Evolutionary conservation across 805 yeast species (phyloP).

Genomic region (Metahyphopichia silvanorum): DNA sequence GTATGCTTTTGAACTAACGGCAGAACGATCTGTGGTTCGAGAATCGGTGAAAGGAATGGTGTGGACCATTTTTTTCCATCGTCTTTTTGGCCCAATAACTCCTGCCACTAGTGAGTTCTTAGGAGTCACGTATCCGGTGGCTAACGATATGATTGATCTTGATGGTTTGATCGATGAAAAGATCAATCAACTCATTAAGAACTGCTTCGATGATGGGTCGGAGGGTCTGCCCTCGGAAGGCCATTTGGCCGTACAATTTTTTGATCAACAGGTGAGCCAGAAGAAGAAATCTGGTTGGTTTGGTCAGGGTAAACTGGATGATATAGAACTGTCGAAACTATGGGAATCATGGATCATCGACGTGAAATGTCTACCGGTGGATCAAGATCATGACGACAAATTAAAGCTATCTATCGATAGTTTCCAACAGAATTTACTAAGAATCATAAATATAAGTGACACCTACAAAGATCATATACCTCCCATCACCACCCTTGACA

Average conservation of each 20-base stretch:
- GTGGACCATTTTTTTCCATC: slow-evolving; percentile 64
- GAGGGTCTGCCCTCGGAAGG: too few relatives aligned
- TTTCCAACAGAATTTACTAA: slow-evolving; percentile 38
- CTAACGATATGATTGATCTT: slow-evolving; percentile 44
- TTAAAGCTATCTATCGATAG: slow-evolving; percentile 34
- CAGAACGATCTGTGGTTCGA: slow-evolving; percentile 51
- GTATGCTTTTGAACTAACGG: slow-evolving; percentile 43
- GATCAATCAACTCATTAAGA: slow-evolving; percentile 28
- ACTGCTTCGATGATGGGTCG: slow-evolving; percentile 20
- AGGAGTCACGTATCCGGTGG: slow-evolving; percentile 58
- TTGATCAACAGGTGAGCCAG: slow-evolving; percentile 35
- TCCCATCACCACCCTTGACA: slow-evolving; percentile 63
- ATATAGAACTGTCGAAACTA: slow-evolving; percentile 38
- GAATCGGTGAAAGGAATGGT: slow-evolving; percentile 58
- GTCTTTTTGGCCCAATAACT: slow-evolving; percentile 62
- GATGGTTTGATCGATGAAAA: slow-evolving; percentile 41
- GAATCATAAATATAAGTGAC: slow-evolving; percentile 53
- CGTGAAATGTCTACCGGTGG: slow-evolving; percentile 41
- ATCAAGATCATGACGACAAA: slow-evolving; percentile 5
- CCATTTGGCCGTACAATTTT: slow-evolving; percentile 35
- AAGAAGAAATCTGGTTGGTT: slow-evolving; percentile 55
- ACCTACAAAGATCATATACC: slow-evolving; percentile 66
- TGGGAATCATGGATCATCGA: slow-evolving; percentile 75
- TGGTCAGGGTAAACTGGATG: slow-evolving; percentile 28
- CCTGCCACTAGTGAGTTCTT: slow-evolving; percentile 57